Evolutionary conservation across 2,329 filamentous ascomycete species (phyloP), one percentile per base, ranked within the genome.

Genomic region (Thyridium curvatum): DNA sequence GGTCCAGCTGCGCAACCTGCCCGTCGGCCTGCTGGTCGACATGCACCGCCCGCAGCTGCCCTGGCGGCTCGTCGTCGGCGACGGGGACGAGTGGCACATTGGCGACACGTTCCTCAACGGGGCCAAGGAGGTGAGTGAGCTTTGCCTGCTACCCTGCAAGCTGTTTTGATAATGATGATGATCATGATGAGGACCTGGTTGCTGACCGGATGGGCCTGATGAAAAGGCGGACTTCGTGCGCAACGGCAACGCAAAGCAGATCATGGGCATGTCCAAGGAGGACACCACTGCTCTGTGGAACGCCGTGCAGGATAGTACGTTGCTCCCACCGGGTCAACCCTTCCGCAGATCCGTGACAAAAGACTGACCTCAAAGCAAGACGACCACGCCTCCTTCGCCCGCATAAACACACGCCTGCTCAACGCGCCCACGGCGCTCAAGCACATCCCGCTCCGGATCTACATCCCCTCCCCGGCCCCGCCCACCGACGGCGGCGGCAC

Each of bases 391-490:
- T 68, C 81, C 31, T 97, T 86, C 63, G 74, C 77, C 53, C 77
- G 77, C 41, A 80, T 97, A 51, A 84, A 90, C 56, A 77, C 72
- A 45, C 83, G 82, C 46, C 75, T 96, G 3, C 75, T 97, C 44
- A 84, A 86, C 52, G 77, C 84, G 4, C 80, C 87, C 1, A 77
- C 79, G 7, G 77, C 82, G 14, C 74, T 96, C 38, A 82, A 82
- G 43, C 82, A 94, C 60, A 72, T 97, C n/a, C 93, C 93, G 0
- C 64, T 97, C 30, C 82, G 90, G 39, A 66, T 97, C 39, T 98
- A 96, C 61, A 79, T 97, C 35, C 86, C 84, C 3, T 74, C 79
- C 5, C 66, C 77, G 0, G 78, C 85, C 0, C 68, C 74, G 17
- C 21, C 21, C 21, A 6, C 21, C 6, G 21, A 26, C 10, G 10